Conservation (phyloP, 1,284 basidiomycete genomes). For the Lentinus polychrous region DNA sequence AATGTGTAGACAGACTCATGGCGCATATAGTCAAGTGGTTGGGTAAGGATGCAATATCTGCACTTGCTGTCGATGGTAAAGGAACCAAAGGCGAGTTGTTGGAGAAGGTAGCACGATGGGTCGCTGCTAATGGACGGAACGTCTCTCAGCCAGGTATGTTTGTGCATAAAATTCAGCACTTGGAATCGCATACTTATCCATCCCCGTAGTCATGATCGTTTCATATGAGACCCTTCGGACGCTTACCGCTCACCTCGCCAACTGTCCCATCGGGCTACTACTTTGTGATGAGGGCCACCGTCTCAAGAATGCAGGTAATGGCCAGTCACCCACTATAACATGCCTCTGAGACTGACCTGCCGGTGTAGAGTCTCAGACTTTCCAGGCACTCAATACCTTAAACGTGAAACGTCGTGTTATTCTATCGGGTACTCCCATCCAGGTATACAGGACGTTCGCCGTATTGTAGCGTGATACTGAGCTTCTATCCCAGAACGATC, state of each 20-base stretch:
- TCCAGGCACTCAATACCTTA: constrained; percentile 78
- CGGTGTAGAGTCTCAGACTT: constrained; percentile 76
- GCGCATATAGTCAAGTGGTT: constrained; percentile 83
- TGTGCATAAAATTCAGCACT: neutral
- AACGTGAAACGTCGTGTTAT: constrained; percentile 95
- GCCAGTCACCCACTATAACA: constrained; percentile 1
- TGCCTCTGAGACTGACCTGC: neutral
- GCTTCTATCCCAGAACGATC: constrained; percentile 66
- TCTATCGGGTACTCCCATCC: constrained; percentile 94
- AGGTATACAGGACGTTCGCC: constrained; percentile 37
- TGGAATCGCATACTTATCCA: neutral
- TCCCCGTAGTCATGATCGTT: constrained; percentile 92
- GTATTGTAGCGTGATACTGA: neutral
- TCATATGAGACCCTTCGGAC: constrained; percentile 97
- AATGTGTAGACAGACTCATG: neutral
- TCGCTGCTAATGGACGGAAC: constrained; percentile 77
- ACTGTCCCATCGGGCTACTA: constrained; percentile 82
- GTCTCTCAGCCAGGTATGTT: constrained; percentile 80
- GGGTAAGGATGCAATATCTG: constrained; percentile 75
- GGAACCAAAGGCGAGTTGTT: constrained; percentile 79
- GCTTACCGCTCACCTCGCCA: constrained; percentile 67
- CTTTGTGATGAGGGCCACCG: constrained; percentile 97
- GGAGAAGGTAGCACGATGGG: constrained; percentile 80
- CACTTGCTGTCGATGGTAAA: constrained; percentile 87
- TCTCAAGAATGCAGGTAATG: constrained; percentile 87